These are phyloP conservation scores for Neospora caninum DNA, from an alignment of 169 alveolate species.

Conservation along the genomic window DNA sequence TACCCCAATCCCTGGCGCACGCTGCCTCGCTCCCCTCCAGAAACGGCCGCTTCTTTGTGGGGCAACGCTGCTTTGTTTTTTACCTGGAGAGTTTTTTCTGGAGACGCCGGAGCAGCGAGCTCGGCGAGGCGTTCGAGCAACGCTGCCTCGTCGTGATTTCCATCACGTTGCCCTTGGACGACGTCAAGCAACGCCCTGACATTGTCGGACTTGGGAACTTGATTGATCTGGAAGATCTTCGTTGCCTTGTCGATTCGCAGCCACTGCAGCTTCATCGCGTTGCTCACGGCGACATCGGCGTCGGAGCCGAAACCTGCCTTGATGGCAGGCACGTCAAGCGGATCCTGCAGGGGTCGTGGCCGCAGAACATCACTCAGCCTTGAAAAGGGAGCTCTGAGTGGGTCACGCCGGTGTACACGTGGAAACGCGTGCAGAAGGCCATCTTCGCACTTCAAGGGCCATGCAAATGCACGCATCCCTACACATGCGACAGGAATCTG, in stretches of 20 bases:
- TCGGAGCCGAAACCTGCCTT: slow-evolving; percentile 25
- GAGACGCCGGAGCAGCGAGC: background rate
- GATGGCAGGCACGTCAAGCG: background rate
- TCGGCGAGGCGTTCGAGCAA: background rate
- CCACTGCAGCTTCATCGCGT: slow-evolving; percentile 56
- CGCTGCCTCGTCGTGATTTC: background rate
- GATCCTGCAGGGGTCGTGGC: background rate
- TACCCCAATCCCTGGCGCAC: too few species aligned
- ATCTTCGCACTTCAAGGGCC: too few species aligned
- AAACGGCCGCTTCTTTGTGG: background rate
- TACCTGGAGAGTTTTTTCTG: background rate
- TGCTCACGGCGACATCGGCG: slow-evolving; percentile 32
- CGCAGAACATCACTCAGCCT: background rate
- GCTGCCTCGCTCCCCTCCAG: too few species aligned
- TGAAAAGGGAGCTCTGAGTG: too few species aligned
- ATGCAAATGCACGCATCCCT: background rate
- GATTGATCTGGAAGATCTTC: background rate
- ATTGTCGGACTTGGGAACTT: background rate
- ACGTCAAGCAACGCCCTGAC: background rate
- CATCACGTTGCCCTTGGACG: background rate
- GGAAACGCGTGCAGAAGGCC: too few species aligned
- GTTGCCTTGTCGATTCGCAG: slow-evolving; percentile 52
- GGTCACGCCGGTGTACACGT: too few species aligned
- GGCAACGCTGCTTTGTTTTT: background rate
- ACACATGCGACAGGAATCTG: background rate